phyloP scores from a whole-genome alignment of 257 asterid genomes.

The Solanum ahanhuiri region DNA sequence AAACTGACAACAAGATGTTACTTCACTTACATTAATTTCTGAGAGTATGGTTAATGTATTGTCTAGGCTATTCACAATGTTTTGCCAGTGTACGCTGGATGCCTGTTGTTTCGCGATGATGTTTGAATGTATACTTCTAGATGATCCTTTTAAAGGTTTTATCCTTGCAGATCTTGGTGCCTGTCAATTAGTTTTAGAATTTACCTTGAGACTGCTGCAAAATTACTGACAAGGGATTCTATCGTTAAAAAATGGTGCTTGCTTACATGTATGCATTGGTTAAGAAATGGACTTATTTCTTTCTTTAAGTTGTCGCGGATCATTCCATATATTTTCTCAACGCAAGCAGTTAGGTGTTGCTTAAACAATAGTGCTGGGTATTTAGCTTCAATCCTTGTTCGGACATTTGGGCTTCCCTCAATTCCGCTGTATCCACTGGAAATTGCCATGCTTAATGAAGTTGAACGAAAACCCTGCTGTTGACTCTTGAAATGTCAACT shows the following conservation, averaged over 20 bases:
- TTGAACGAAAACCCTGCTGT: conserved; percentile 56
- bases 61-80: conserved; percentile 59
- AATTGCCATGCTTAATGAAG: conserved; percentile 55
- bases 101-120: conserved; percentile 60
- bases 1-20: conserved; percentile 1
- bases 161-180: conserved; percentile 83
- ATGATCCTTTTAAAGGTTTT: conserved; percentile 61
- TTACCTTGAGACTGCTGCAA: conserved; percentile 3
- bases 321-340: conserved; percentile 83
- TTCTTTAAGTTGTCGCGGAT: conserved; percentile 83
- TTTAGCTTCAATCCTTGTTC: conserved; percentile 79
- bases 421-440: conserved; percentile 90
- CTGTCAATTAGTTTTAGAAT: conserved; percentile 31
- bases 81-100: conserved; percentile 73
- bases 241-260: conserved; percentile 9
- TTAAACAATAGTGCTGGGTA: conserved; percentile 86
- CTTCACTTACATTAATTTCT: conserved; percentile 50
- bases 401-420: conserved; percentile 58
- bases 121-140: conserved; percentile 59
- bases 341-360: conserved; percentile 90
- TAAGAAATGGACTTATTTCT: conserved; percentile 74
- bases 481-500: conserved; percentile 14
- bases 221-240: neutral
- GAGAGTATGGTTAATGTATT: conserved; percentile 52
- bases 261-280: conserved; percentile 75